Conservation (phyloP, 306 rosid genomes). For the Erythrophleum fordii region DNA sequence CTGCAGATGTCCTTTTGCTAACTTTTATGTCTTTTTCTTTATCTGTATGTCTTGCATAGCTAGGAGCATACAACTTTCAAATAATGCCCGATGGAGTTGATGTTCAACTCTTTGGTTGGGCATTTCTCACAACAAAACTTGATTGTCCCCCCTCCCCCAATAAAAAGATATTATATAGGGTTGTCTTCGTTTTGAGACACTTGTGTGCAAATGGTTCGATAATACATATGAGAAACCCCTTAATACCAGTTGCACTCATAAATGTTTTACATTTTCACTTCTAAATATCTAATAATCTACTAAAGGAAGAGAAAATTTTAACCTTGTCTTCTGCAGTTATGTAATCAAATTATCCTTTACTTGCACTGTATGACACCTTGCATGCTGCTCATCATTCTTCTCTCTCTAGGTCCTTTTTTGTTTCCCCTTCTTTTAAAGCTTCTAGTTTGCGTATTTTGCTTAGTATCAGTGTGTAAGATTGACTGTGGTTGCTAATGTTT, state of each 20-base stretch:
- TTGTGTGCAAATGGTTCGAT: background rate
- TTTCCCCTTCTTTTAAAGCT: background rate
- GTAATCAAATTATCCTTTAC: conserved; percentile 19
- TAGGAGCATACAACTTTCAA: conserved; percentile 2
- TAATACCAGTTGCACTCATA: background rate
- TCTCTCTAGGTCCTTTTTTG: background rate
- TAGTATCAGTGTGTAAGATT: conserved; percentile 1
- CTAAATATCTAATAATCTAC: background rate
- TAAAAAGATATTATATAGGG: too few species aligned
- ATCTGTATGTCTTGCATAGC: conserved; percentile 6
- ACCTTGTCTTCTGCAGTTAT: conserved; percentile 1
- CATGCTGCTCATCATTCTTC: background rate
- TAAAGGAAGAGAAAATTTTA: background rate
- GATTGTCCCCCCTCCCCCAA: background rate
- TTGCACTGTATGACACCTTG: background rate
- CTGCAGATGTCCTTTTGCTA: background rate
- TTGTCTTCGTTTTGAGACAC: too few species aligned
- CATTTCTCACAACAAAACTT: background rate
- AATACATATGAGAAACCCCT: background rate
- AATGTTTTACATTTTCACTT: background rate
- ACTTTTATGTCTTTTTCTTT: background rate
- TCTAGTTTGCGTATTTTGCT: background rate
- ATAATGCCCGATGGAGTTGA: background rate
- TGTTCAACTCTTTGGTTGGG: conserved; percentile 23
- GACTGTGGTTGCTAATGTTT: conserved; percentile 38